Evolutionary conservation across 805 yeast genomes (phyloP).

Genomic region (Millerozyma miso): DNA sequence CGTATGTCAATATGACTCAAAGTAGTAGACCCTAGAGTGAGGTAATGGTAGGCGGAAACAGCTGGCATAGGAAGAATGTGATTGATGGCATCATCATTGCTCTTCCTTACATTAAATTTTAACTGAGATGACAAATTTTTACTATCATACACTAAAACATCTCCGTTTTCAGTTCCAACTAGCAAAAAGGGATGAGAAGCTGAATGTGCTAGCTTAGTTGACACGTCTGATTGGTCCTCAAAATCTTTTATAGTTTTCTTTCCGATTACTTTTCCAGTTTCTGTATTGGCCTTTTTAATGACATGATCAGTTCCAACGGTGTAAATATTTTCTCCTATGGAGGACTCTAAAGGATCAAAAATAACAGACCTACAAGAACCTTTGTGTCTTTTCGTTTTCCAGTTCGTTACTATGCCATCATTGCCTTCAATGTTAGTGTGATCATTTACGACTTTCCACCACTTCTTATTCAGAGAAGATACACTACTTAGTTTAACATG

Average conservation of each 20-base stretch:
- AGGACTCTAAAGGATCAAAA: conserved; percentile 49
- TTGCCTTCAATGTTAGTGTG: conserved; percentile 22
- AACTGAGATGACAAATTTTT: conserved; percentile 41
- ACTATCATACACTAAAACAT: conserved; percentile 59
- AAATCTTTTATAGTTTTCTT: conserved; percentile 36
- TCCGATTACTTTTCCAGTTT: conserved; percentile 70
- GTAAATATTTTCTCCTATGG: conserved; percentile 50
- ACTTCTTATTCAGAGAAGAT: conserved; percentile 31
- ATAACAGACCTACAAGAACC: conserved; percentile 75
- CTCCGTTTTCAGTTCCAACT: conserved; percentile 68
- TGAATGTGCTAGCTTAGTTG: conserved; percentile 44
- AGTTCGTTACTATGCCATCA: conserved; percentile 35
- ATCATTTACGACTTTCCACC: conserved; percentile 43
- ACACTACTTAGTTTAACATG: conserved; percentile 21
- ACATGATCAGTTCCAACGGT: conserved; percentile 79
- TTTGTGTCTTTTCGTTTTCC: conserved; percentile 91
- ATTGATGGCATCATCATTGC: conserved; percentile 77
- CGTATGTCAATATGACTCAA: conserved; percentile 75
- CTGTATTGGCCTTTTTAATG: conserved; percentile 66
- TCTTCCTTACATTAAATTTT: conserved; percentile 45
- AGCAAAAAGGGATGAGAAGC: conserved; percentile 48
- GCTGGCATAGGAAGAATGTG: conserved; percentile 67
- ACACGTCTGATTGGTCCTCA: conserved; percentile 22
- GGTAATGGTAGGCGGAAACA: conserved; percentile 71
- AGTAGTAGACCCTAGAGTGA: conserved; percentile 80